A percentile compares a stretch with the other conserved stretches of the same genome.
Evolutionary conservation across 1,284 basidiomycete genomes (phyloP).

Genomic region (Cutaneotrichosporon arboriforme): DNA sequence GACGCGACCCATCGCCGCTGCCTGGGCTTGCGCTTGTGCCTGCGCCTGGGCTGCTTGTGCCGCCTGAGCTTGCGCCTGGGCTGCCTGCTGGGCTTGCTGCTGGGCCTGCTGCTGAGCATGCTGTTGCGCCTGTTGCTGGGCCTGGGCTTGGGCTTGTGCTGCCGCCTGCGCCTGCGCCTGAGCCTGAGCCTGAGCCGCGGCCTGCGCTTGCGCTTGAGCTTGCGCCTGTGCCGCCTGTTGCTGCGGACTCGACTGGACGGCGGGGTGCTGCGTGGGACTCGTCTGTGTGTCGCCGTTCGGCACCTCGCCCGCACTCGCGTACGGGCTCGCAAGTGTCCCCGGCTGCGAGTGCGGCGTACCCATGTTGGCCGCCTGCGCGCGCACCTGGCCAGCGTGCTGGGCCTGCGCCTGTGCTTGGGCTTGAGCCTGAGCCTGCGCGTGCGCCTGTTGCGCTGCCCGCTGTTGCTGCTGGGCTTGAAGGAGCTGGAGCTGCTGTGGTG

Average conservation of each 20-base stretch:
- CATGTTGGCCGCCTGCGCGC: constrained; percentile 7
- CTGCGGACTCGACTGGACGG: constrained; percentile 17
- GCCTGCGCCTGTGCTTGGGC: constrained; percentile 12
- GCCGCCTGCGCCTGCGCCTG: constrained; percentile 17
- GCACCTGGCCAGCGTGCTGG: constrained; percentile 10
- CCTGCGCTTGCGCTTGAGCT: constrained; percentile 22
- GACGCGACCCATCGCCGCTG: constrained; percentile 18
- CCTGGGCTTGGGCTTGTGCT: constrained; percentile 9
- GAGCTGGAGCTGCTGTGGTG: constrained; percentile 36
- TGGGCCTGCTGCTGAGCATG: constrained; percentile 23
- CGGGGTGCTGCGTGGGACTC: constrained; percentile 1
- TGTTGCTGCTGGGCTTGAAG: constrained; percentile 36
- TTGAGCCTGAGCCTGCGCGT: constrained; percentile 3
- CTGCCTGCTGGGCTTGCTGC: constrained; percentile 17
- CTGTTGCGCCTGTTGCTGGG: constrained; percentile 4
- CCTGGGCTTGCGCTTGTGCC: constrained; percentile 8
- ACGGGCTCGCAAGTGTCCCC: constrained; percentile 25
- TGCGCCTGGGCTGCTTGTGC: constrained; percentile 10
- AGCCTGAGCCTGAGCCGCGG: constrained; percentile 10
- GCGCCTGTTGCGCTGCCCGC: constrained; percentile 10
- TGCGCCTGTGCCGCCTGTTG: constrained; percentile 21
- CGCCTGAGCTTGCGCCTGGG: constrained; percentile 13
- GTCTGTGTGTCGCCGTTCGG: constrained; percentile 19
- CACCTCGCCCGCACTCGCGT: constrained; percentile 15
- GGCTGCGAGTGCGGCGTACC: constrained; percentile 30